Evolutionary conservation across 768 basidiomycete genomes (phyloP).

Genomic region (Tricholoma sp.): DNA sequence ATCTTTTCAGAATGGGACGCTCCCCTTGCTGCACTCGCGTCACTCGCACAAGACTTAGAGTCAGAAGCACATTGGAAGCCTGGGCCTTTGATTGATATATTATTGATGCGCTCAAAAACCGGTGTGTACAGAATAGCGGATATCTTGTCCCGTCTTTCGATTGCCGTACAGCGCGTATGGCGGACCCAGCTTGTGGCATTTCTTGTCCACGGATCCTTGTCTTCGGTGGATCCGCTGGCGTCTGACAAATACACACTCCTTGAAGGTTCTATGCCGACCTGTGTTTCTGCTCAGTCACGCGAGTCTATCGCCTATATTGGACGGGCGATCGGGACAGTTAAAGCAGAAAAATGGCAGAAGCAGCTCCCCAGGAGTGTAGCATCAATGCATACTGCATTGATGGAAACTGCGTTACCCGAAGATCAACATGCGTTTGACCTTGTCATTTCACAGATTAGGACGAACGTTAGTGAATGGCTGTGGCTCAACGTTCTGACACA

Average conservation of each 20-base stretch:
- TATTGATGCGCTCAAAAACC: slow-evolving; percentile 65
- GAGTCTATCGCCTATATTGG: slow-evolving; percentile 87
- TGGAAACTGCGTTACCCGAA: slow-evolving; percentile 67
- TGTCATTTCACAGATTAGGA: slow-evolving; percentile 69
- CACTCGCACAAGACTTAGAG: slow-evolving; percentile 60
- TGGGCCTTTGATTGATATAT: slow-evolving; percentile 76
- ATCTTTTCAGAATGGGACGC: slow-evolving; percentile 87
- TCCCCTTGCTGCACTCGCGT: slow-evolving; percentile 67
- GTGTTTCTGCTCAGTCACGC: slow-evolving; percentile 63
- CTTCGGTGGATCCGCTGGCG: slow-evolving; percentile 62
- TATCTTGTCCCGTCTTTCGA: slow-evolving; percentile 66
- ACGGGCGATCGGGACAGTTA: slow-evolving; percentile 79
- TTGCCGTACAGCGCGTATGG: slow-evolving; percentile 79
- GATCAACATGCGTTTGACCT: slow-evolving; percentile 74
- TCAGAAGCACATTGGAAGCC: slow-evolving; percentile 57
- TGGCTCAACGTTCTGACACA: slow-evolving; percentile 86
- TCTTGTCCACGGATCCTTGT: slow-evolving; percentile 70
- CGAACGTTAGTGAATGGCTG: slow-evolving; percentile 87
- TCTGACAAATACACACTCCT: slow-evolving; percentile 54
- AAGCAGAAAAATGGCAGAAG: slow-evolving; percentile 71
- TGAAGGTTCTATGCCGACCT: slow-evolving; percentile 67
- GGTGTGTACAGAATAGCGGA: slow-evolving; percentile 73
- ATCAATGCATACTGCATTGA: slow-evolving; percentile 54
- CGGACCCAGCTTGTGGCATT: slow-evolving; percentile 78
- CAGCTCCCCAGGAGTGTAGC: slow-evolving; percentile 69